Conservation (phyloP, 306 rosid species). For the Cucurbita pepo region DNA sequence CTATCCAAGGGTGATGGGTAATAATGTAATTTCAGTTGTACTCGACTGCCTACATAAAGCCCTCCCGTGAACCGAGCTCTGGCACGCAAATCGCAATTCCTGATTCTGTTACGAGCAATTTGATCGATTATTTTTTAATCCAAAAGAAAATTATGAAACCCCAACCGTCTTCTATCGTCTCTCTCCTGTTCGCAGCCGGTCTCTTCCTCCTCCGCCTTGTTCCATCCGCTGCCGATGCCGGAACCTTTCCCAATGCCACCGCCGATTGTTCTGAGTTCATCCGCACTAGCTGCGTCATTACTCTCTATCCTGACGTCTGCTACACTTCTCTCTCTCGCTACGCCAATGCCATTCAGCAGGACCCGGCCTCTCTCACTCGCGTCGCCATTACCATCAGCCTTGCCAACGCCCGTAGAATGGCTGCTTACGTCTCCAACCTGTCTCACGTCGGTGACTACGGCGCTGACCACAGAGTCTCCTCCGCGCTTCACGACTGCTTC, state of each 20-base stretch:
- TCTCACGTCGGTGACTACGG: slow-evolving; percentile 47
- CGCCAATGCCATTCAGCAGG: slow-evolving; percentile 56
- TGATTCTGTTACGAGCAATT: not conserved
- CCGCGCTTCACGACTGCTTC: slow-evolving; percentile 80
- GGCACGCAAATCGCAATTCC: not conserved
- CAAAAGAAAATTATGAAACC: not conserved
- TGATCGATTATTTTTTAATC: not conserved
- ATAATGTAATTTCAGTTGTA: not conserved
- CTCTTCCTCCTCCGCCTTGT: slow-evolving; percentile 6
- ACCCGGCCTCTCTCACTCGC: slow-evolving; percentile 66
- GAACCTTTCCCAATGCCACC: not conserved
- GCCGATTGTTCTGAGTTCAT: slow-evolving; percentile 33
- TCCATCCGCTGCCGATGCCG: not conserved
- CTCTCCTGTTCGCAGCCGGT: slow-evolving; percentile 4
- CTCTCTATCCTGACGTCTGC: slow-evolving; percentile 84
- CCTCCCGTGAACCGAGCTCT: slow-evolving; percentile 3
- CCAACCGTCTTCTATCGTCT: not conserved
- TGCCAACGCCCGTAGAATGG: slow-evolving; percentile 30
- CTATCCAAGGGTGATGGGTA: not conserved
- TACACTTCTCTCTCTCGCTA: slow-evolving; percentile 68
- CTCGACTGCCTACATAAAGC: not conserved
- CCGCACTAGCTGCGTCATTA: slow-evolving; percentile 58
- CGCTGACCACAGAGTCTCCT: slow-evolving; percentile 23
- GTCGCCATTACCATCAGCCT: slow-evolving; percentile 62
- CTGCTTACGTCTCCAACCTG: slow-evolving; percentile 44